A percentile compares a stretch with the other conserved stretches of the same genome.
Conservation (phyloP, 768 basidiomycete species). For the Solioccasus polychromus region DNA sequence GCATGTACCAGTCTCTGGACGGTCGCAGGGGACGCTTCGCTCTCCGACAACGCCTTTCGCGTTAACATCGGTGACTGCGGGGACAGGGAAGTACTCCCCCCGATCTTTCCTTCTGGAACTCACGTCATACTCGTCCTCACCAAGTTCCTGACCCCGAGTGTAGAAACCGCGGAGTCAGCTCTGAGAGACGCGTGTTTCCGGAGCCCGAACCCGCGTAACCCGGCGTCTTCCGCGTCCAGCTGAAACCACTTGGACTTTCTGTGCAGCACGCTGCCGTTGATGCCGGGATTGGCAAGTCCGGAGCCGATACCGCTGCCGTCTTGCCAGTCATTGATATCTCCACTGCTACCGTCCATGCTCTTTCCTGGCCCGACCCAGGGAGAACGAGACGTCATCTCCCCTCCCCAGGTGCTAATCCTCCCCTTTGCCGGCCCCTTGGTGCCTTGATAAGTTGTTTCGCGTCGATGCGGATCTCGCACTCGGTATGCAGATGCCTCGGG, state of each 20-base stretch:
- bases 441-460: slow-evolving; percentile 39
- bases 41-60: slow-evolving; percentile 31
- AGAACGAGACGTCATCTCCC: slow-evolving; percentile 21
- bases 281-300: slow-evolving; percentile 57
- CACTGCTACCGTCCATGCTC: slow-evolving; percentile 31
- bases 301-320: slow-evolving; percentile 74
- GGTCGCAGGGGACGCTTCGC: slow-evolving; percentile 60
- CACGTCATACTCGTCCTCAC: slow-evolving; percentile 48
- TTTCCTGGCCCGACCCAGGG: slow-evolving; percentile 17
- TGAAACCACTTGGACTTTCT: slow-evolving; percentile 38
- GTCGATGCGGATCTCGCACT: slow-evolving; percentile 76
- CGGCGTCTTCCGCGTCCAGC: slow-evolving; percentile 20
- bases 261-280: slow-evolving; percentile 56
- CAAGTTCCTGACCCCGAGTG: slow-evolving; percentile 66
- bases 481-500: slow-evolving; percentile 68
- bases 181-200: slow-evolving; percentile 62
- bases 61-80: slow-evolving; percentile 9
- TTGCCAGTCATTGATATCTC: slow-evolving; percentile 69
- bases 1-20: slow-evolving; percentile 77
- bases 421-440: slow-evolving; percentile 26
- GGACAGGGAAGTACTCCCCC: slow-evolving; percentile 9
- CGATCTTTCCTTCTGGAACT: slow-evolving; percentile 30
- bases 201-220: slow-evolving; percentile 38
- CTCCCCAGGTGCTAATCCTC: slow-evolving; percentile 26
- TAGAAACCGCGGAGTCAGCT: slow-evolving; percentile 69